Evolutionary conservation across 2,329 filamentous ascomycete genomes (phyloP).

Genomic region (Ceratocystiopsis brevicomis): DNA sequence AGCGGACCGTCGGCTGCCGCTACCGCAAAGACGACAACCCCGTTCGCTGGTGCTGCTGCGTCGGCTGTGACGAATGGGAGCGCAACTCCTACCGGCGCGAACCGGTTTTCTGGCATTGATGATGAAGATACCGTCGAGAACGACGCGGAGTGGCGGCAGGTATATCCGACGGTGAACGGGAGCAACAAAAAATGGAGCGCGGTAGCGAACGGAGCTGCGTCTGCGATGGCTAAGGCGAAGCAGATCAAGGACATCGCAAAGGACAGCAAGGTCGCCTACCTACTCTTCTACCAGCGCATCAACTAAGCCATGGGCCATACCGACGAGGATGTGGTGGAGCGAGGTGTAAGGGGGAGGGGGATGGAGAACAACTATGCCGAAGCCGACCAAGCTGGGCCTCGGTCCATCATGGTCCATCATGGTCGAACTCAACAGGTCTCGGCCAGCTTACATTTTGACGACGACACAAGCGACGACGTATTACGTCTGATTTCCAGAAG

Average conservation of each 20-base stretch:
- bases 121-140: constrained; percentile 45
- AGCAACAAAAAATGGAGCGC: constrained; percentile 52
- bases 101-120: constrained; percentile 54
- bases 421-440: too few relatives aligned
- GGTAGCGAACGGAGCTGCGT: constrained; percentile 42
- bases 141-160: not conserved
- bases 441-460: too few relatives aligned
- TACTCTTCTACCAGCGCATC: constrained; percentile 82
- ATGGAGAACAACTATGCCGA: too few relatives aligned
- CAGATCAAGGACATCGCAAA: constrained; percentile 47
- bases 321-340: too few relatives aligned
- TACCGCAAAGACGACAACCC: too few relatives aligned
- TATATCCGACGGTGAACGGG: constrained; percentile 34
- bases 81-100: constrained; percentile 21
- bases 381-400: too few relatives aligned
- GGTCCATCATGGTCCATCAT: too few relatives aligned
- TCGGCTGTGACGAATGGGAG: too few relatives aligned
- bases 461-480: too few relatives aligned
- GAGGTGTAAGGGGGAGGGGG: too few relatives aligned
- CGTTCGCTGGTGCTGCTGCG: too few relatives aligned
- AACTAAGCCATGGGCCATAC: constrained; percentile 11
- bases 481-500: too few relatives aligned
- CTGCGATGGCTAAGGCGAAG: constrained; percentile 32
- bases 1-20: constrained; percentile 11
- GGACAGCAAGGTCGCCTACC: constrained; percentile 93